phyloP scores from a whole-genome alignment of 306 rosid species.

The Corylus avellana region DNA sequence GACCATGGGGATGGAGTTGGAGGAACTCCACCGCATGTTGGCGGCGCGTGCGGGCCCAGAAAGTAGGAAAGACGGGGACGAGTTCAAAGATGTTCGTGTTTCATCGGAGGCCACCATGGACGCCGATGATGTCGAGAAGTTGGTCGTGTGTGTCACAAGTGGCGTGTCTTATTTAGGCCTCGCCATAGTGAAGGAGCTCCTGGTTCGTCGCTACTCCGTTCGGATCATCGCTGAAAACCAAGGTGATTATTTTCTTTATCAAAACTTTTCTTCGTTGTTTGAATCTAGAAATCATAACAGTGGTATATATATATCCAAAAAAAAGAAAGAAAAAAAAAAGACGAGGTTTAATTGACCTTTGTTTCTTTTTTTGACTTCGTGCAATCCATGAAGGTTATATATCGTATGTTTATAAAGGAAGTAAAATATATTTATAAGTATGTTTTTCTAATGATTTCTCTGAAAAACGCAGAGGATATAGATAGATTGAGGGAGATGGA shows the following conservation, averaged over 20 bases:
- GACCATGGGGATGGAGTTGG: slow-evolving; percentile 43
- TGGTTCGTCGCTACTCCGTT: slow-evolving; percentile 73
- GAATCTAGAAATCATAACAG: neutral
- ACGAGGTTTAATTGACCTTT: too few relatives aligned
- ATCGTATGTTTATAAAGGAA: neutral
- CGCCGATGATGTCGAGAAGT: slow-evolving; percentile 31
- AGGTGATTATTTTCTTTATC: slow-evolving; percentile 31
- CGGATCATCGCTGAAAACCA: slow-evolving; percentile 58
- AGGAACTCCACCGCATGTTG: slow-evolving; percentile 47
- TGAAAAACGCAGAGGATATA: slow-evolving; percentile 53
- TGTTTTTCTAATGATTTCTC: neutral
- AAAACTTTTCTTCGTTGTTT: neutral
- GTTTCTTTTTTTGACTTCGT: too few relatives aligned
- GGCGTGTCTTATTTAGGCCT: slow-evolving; percentile 80
- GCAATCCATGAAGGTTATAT: too few relatives aligned
- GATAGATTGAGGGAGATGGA: slow-evolving; percentile 60
- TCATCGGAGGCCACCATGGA: slow-evolving; percentile 5
- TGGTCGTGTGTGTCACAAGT: slow-evolving; percentile 72
- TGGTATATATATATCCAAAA: neutral
- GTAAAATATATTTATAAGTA: neutral
- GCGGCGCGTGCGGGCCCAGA: slow-evolving; percentile 43
- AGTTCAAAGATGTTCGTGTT: slow-evolving; percentile 15
- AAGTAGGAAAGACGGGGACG: slow-evolving; percentile 51
- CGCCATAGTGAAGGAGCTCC: slow-evolving; percentile 66
- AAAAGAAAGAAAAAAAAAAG: neutral